Conservation (phyloP, 441 rosid genomes). For the Gossypium gossypioides region DNA sequence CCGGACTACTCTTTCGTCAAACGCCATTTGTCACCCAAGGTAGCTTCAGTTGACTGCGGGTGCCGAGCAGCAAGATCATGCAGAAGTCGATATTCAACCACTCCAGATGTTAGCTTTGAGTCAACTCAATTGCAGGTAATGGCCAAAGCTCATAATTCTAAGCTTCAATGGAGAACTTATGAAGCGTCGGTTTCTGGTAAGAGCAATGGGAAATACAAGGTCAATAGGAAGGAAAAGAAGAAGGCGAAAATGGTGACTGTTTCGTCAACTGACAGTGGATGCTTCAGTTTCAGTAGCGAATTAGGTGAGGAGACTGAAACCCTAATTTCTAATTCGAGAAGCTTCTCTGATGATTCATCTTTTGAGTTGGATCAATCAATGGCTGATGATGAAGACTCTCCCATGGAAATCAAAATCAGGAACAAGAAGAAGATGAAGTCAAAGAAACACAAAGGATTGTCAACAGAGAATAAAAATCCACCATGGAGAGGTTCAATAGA, state of each 20-base stretch:
- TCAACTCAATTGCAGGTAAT: neutral
- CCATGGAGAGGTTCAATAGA: slow-evolving; percentile 12
- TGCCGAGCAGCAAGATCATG: slow-evolving; percentile 13
- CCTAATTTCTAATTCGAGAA: slow-evolving; percentile 9
- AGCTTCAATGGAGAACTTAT: neutral
- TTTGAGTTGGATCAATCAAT: slow-evolving; percentile 13
- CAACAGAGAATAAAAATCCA: slow-evolving; percentile 10
- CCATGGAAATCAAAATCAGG: neutral
- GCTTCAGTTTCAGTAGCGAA: slow-evolving; percentile 20
- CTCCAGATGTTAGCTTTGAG: slow-evolving; percentile 5
- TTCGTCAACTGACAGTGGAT: slow-evolving; percentile 14
- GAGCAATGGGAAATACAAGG: slow-evolving; percentile 4
- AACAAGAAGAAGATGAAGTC: slow-evolving; percentile 12
- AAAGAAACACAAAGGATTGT: neutral
- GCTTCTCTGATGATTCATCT: slow-evolving; percentile 16
- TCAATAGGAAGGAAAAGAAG: neutral
- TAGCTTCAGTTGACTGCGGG: slow-evolving; percentile 5
- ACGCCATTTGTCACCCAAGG: slow-evolving; percentile 9
- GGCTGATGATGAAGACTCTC: neutral
- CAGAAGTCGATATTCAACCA: neutral
- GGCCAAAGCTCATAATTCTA: slow-evolving; percentile 1
- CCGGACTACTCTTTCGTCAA: slow-evolving; percentile 17
- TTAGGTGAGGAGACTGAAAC: slow-evolving; percentile 14
- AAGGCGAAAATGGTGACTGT: slow-evolving; percentile 1
- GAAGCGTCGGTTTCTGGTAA: slow-evolving; percentile 4